Conservation (phyloP, 208 protist species). For the Trypanosoma mega region DNA sequence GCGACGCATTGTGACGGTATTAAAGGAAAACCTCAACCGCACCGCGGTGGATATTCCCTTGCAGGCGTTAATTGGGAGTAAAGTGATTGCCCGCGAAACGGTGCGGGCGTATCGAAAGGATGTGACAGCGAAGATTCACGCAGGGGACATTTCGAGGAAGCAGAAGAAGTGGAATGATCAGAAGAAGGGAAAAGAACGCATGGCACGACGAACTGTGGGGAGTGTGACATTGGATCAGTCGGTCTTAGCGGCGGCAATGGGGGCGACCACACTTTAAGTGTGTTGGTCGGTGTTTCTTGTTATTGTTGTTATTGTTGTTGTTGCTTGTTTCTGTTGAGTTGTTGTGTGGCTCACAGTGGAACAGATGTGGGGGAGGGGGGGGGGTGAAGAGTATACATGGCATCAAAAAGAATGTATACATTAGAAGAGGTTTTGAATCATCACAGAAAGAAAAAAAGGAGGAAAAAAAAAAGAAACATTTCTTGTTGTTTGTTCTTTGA, state of each 20-base stretch:
- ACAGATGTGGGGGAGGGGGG: too few relatives aligned
- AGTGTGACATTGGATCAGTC: slow-evolving; percentile 92
- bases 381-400: too few relatives aligned
- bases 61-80: slow-evolving; percentile 85
- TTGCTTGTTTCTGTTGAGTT: neutral
- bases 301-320: neutral
- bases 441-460: neutral
- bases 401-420: too few relatives aligned
- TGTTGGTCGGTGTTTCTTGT: neutral
- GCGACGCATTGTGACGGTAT: slow-evolving; percentile 69
- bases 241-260: slow-evolving; percentile 89
- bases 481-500: neutral
- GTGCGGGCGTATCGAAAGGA: slow-evolving; percentile 93
- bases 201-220: slow-evolving; percentile 92
- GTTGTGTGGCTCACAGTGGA: neutral
- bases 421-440: too few relatives aligned
- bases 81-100: slow-evolving; percentile 93
- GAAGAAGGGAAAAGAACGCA: slow-evolving; percentile 97
- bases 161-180: slow-evolving; percentile 97
- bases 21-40: slow-evolving; percentile 89
- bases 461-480: neutral
- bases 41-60: slow-evolving; percentile 92
- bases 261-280: slow-evolving; percentile 41
- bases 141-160: slow-evolving; percentile 96
- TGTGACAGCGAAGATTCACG: slow-evolving; percentile 94